Evolutionary conservation across 2,329 filamentous ascomycete genomes (phyloP), one percentile per base, ranked within the genome.

Genomic region (Claviceps humidiphila): DNA sequence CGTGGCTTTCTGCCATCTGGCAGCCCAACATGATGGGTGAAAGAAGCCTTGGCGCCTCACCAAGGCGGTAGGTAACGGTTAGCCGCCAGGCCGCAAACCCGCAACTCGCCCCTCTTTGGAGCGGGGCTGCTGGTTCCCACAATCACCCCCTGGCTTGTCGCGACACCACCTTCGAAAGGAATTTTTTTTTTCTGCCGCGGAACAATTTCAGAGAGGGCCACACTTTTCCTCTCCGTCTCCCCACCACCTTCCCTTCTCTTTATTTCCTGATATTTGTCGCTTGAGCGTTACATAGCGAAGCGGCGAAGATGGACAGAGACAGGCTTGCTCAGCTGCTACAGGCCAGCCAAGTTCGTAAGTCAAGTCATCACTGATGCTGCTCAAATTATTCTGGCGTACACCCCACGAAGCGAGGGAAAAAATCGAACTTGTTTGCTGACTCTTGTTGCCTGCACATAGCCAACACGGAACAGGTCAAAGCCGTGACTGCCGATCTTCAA

Each of bases 391-490:
- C 38, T 37, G 30, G 30, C 17, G 7, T 22, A 2, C 42, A 6
- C 16, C 14, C 16, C 26, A 47, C n/a, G 26, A 47, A 37, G n/a
- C 13, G 13, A 26, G 5, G 9, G 5, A 20, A 30, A 9, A n/a
- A 47, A 37, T 26, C 13, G 7, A 26, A n/a, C 9, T 11, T 22
- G 5, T 43, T 24, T 14, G 22, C 68, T 75, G 58, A 73, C 67
- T 56, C 46, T 56, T 55, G 57, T 46, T 60, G 57, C 47, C 60
- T 56, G 53, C 58, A 51, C 61, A 40, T 64, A 95, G 89, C 93
- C 66, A 85, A 95, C 71, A 95, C 89, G 59, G 82, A 87, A 61
- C 82, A 84, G 71, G 84, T 95, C 69, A 94, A 96, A 79, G 82
- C 86, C 59, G 89, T 90, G 57, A 98, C 91, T 17, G 82, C 86